Conservation (phyloP, 495 filamentous ascomycete species). For the Sabuloglossum arenarium region DNA sequence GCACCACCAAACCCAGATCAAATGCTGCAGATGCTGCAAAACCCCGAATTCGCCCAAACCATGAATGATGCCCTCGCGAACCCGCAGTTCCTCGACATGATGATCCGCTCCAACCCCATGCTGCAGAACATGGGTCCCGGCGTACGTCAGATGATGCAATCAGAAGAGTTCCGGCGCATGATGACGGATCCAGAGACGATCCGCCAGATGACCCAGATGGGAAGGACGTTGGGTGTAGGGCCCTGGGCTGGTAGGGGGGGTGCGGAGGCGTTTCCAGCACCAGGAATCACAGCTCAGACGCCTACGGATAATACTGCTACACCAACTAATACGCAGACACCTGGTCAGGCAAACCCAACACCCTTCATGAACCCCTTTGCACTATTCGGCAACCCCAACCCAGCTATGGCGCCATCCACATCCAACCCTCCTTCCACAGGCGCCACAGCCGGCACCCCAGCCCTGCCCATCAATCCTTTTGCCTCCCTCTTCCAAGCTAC, state of each 20-base stretch:
- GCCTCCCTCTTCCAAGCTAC: conserved; percentile 40
- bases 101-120: conserved; percentile 77
- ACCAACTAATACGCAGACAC: conserved; percentile 10
- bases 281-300: conserved; percentile 62
- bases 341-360: conserved; percentile 9
- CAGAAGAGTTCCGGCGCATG: conserved; percentile 75
- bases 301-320: conserved; percentile 11
- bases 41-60: conserved; percentile 59
- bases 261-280: conserved; percentile 54
- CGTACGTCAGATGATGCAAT: conserved; percentile 63
- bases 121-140: conserved; percentile 64
- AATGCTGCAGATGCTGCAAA: conserved; percentile 65
- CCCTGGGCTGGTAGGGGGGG: conserved; percentile 20
- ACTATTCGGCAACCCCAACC: conserved; percentile 14
- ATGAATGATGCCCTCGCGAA: conserved; percentile 93
- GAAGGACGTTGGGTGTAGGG: conserved; percentile 38
- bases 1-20: conserved; percentile 61
- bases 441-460: conserved; percentile 18
- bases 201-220: conserved; percentile 59
- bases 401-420: conserved; percentile 2
- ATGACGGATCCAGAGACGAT: conserved; percentile 83
- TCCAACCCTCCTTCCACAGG: neutral
- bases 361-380: conserved; percentile 20
- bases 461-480: conserved; percentile 45
- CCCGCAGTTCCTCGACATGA: conserved; percentile 75